Conservation (phyloP, 371 early-diverging fungal genomes). For the Haplosporangium sp. region DNA sequence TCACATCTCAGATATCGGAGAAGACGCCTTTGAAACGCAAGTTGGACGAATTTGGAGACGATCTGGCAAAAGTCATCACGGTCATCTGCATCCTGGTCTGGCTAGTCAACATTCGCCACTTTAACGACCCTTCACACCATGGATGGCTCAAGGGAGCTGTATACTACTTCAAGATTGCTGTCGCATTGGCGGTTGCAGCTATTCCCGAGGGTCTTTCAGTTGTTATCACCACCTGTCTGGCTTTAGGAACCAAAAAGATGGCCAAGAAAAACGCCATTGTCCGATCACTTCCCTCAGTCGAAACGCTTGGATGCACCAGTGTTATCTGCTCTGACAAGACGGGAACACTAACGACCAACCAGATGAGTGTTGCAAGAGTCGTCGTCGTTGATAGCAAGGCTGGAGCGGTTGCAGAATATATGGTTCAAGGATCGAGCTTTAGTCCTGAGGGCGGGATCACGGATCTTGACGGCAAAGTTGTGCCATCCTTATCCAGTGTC, state of each 20-base stretch:
- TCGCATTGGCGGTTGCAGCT: constrained; percentile 88
- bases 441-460: constrained; percentile 80
- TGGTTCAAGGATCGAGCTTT: constrained; percentile 83
- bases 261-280: constrained; percentile 86
- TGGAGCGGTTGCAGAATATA: constrained; percentile 67
- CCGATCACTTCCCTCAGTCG: constrained; percentile 93
- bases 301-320: constrained; percentile 94
- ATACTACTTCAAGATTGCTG: constrained; percentile 82
- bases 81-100: constrained; percentile 78
- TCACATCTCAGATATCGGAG: constrained; percentile 75
- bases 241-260: constrained; percentile 94
- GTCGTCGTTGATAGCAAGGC: constrained; percentile 51
- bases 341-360: constrained; percentile 96
- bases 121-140: constrained; percentile 6
- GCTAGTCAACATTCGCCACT: constrained; percentile 71
- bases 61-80: constrained; percentile 80
- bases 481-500: constrained; percentile 59
- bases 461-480: constrained; percentile 54
- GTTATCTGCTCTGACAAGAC: constrained; percentile 96
- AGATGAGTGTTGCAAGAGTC: constrained; percentile 88
- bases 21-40: constrained; percentile 78
- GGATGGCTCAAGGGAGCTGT: constrained; percentile 12
- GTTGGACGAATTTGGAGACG: constrained; percentile 72
- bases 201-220: constrained; percentile 92
- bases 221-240: constrained; percentile 88